Conservation (phyloP, 148 eudicot genomes). For the Rhododendron kiyosumense region DNA sequence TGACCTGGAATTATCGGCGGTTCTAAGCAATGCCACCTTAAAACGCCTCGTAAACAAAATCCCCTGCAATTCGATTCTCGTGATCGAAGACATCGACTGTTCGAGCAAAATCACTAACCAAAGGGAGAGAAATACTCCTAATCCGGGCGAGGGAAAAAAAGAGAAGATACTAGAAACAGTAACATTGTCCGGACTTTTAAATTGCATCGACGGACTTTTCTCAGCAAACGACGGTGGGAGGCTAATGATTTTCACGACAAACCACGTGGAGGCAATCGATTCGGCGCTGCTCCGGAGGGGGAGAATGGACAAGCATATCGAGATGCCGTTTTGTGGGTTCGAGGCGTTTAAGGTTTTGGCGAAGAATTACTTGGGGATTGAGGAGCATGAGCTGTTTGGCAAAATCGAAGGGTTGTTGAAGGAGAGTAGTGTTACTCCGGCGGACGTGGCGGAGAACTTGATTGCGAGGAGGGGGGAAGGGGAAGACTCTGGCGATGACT, state of each 20-base stretch:
- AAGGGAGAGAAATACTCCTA: slow-evolving; percentile 14
- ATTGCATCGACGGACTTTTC: slow-evolving; percentile 56
- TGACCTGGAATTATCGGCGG: slow-evolving; percentile 51
- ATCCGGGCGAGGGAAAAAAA: slow-evolving; percentile 6
- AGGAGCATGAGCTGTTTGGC: slow-evolving; percentile 30
- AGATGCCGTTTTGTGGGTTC: slow-evolving; percentile 35
- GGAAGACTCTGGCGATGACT: neutral
- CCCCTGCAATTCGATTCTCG: slow-evolving; percentile 40
- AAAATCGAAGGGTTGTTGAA: slow-evolving; percentile 21
- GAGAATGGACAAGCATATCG: slow-evolving; percentile 54
- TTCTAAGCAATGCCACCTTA: slow-evolving; percentile 33
- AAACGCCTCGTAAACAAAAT: slow-evolving; percentile 45
- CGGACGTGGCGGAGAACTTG: slow-evolving; percentile 55
- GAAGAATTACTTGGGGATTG: slow-evolving; percentile 35
- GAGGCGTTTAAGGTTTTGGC: slow-evolving; percentile 51
- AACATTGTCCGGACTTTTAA: slow-evolving; percentile 49
- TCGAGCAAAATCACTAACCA: slow-evolving; percentile 41
- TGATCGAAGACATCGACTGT: slow-evolving; percentile 66
- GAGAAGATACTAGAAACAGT: slow-evolving; percentile 11
- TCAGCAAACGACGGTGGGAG: slow-evolving; percentile 50
- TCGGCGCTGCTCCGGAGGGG: slow-evolving; percentile 50
- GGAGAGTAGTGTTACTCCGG: slow-evolving; percentile 41
- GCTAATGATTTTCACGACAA: slow-evolving; percentile 47
- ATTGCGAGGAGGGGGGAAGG: slow-evolving; percentile 12
- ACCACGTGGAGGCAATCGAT: slow-evolving; percentile 43